These are phyloP conservation scores for Pseudozyma tsukubaensis DNA, from an alignment of 1,284 basidiomycete species.

Conservation along the genomic window DNA sequence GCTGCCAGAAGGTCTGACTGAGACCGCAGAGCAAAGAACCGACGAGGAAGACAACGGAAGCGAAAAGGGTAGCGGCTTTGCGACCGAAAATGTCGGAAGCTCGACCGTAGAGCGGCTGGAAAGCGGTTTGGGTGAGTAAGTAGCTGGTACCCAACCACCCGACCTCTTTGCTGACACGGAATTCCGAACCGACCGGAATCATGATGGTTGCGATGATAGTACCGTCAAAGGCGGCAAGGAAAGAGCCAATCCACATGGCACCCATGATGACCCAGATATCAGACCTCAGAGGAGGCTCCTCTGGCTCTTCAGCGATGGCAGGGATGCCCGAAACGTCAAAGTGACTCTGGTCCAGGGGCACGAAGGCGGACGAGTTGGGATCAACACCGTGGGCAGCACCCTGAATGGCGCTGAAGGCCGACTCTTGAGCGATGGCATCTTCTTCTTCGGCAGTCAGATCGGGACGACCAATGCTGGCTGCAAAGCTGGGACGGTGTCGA, in stretches of 20 bases:
- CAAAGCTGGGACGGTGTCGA: conserved; percentile 47
- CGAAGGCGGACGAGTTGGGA: conserved; percentile 65
- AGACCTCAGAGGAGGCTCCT: conserved; percentile 42
- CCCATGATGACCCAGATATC: conserved; percentile 65
- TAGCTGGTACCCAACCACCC: conserved; percentile 67
- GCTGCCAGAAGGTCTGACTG: conserved; percentile 62
- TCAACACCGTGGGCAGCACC: conserved; percentile 65
- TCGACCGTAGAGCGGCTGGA: conserved; percentile 67
- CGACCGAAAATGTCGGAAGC: conserved; percentile 67
- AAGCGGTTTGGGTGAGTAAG: conserved; percentile 66
- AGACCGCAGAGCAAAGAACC: conserved; percentile 66
- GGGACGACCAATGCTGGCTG: conserved; percentile 47
- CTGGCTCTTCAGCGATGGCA: conserved; percentile 42
- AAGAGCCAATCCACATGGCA: conserved; percentile 67
- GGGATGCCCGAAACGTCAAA: conserved; percentile 43
- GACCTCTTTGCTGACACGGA: conserved; percentile 63
- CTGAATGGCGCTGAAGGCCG: conserved; percentile 61
- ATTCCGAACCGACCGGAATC: conserved; percentile 64
- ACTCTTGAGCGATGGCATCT: conserved; percentile 63
- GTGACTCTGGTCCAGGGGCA: conserved; percentile 62
- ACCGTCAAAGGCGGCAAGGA: conserved; percentile 64
- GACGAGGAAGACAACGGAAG: conserved; percentile 62
- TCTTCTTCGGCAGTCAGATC: conserved; percentile 53
- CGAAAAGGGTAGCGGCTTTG: conserved; percentile 65
- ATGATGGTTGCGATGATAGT: conserved; percentile 67